Base-by-base conservation (phyloP, 2,329 filamentous ascomycete genomes). In the Dactylellina haptotyla region DNA sequence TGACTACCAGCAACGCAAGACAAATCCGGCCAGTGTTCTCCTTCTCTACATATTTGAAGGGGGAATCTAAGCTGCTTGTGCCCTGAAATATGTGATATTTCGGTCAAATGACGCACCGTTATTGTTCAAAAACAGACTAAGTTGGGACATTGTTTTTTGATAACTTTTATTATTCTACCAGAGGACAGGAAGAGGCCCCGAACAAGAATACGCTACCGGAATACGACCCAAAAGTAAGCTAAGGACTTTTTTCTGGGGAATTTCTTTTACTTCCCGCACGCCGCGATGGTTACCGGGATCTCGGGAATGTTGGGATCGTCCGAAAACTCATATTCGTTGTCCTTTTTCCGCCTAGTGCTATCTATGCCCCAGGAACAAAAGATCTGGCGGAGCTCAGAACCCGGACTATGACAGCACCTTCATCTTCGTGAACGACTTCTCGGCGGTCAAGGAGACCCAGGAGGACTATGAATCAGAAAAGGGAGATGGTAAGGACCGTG, bases 391-490 rank as follows among this genome's bases (percentile, higher is more conserved):
- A 63, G 92, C 95, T 79, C 80, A 82, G 72, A 99, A 99, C 79
- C 94, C 95, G 0, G 84, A 90, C 61, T 99, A 98, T 80, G 85
- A 90, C 58, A 87, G 87, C 78, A 96, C 93, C 0, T 98, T 96
- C 80, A 90, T 94, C 39, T 99, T 99, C 79, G 90, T 98, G 77
- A 99, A 99, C 79, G 95, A 99, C 81, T 99, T 95, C 82, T 96
- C 92, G 79, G 95, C 95, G 1, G 94, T 99, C 56, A 97, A 97
- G 82, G 93, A 97, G 82, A 85, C 91, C 75, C 95, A 99, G 81
- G 88, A 89, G 28, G 88, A 91, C 51, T 99, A 98, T 81, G 81
- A 83, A 18, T 83, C 62, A 26, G 64, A 75, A 5, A 16, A 28
- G 16, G 64, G 67, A 5, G 57, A 63, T 50, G 70, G 64, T 75